Conservation (phyloP, 495 filamentous ascomycete species). For the Aspergillus coremiiformis region DNA sequence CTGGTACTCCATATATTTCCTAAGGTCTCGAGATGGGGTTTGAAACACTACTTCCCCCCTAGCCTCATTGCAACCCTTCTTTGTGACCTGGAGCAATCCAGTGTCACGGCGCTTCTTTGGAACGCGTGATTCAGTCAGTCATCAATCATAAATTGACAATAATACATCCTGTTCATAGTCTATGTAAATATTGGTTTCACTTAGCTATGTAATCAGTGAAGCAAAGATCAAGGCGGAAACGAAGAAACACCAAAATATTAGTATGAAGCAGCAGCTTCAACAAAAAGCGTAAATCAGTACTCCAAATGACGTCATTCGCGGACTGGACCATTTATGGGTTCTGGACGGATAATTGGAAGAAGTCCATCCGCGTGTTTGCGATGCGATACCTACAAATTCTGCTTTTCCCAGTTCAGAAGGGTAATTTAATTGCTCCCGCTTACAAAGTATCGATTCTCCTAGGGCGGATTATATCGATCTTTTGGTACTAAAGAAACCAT, state of each 20-base stretch:
- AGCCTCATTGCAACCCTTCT: no score
- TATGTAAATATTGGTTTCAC: no score
- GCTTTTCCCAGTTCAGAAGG: not conserved
- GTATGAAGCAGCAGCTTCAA: no score
- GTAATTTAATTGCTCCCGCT: not conserved
- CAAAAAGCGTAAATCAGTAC: not conserved
- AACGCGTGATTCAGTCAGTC: not conserved
- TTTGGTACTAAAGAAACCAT: conserved; percentile 18
- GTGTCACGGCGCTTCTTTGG: not conserved
- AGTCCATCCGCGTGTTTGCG: not conserved
- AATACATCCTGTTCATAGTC: not conserved
- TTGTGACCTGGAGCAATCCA: not conserved
- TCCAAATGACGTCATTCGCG: conserved; percentile 9
- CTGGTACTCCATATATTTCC: not conserved
- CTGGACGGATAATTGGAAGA: not conserved
- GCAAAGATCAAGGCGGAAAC: not conserved
- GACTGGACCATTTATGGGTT: not conserved
- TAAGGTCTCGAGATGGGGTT: not conserved
- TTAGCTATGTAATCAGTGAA: no score
- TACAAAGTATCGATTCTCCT: not conserved
- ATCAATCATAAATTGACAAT: not conserved
- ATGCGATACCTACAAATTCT: not conserved
- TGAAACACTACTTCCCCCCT: not conserved
- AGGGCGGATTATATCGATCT: not conserved
- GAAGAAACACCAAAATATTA: not conserved